A percentile compares a stretch with the other conserved stretches of the same genome.
These are phyloP conservation scores for Stylonectria norvegica DNA, from an alignment of 2,329 filamentous ascomycete species.

Conservation along the genomic window DNA sequence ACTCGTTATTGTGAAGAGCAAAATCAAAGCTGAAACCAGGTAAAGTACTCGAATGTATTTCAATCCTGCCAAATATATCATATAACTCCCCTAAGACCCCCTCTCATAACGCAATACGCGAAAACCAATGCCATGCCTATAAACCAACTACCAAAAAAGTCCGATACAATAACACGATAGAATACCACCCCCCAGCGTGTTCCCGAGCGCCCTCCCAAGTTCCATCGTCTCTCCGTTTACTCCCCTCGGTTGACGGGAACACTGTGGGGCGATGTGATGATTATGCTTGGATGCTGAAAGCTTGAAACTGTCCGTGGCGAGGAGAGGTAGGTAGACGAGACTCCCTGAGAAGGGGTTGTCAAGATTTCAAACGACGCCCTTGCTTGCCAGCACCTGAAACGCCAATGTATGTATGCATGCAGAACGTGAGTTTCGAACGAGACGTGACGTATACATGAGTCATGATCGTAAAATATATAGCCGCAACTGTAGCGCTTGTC, in stretches of 20 bases:
- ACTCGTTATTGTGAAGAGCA: too few species aligned
- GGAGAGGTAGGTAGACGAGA: conserved; percentile 10
- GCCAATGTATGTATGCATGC: conserved; percentile 45
- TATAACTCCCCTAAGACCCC: conserved; percentile 6
- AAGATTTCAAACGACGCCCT: conserved; percentile 22
- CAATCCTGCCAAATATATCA: conserved; percentile 19
- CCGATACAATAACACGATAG: conserved; percentile 20
- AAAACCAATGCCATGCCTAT: conserved; percentile 3
- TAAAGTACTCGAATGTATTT: conserved; percentile 20
- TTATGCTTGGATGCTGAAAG: conserved; percentile 16
- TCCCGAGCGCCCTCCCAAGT: conserved; percentile 24
- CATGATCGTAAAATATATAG: conserved; percentile 43
- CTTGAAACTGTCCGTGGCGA: conserved; percentile 12
- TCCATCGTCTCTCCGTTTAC: conserved; percentile 11
- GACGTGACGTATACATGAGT: conserved; percentile 30
- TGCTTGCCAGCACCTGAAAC: conserved; percentile 33
- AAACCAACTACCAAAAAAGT: conserved; percentile 13
- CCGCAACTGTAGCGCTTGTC: conserved; percentile 15
- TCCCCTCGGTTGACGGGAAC: neutral
- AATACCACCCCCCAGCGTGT: conserved; percentile 10
- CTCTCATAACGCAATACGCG: neutral
- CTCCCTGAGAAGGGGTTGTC: conserved; percentile 14
- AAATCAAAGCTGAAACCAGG: conserved; percentile 1
- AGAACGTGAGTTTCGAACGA: conserved; percentile 42
- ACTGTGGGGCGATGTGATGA: conserved; percentile 6